Base-by-base conservation (phyloP, 768 basidiomycete genomes). In the Auricularia heimuer region DNA sequence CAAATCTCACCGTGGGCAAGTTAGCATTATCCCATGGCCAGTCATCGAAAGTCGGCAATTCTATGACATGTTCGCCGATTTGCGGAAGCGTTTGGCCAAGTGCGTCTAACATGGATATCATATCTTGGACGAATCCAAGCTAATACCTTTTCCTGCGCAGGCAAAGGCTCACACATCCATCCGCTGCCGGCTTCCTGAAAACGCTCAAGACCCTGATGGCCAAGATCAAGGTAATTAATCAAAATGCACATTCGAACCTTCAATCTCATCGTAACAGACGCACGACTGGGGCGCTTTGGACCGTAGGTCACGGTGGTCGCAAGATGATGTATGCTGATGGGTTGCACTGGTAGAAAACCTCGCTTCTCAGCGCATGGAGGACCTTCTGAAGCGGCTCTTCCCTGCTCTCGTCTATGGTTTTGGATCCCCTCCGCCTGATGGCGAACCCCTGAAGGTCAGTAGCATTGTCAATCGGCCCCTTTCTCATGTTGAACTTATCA, bases 251-350 rank as follows among this genome's bases (percentile, higher is more conserved):
- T n/a, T 64, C 61, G 18, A 45, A 35, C 16, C 16, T n/a, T 42
- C 51, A 29, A 65, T 45, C 39, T 61, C 64, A 58, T 35, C 12
- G 8, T 18, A 16, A 51, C 64, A 85, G 85, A 79, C 82, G 2
- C 85, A 85, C 42, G 86, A 87, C 66, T 87, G 86, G 85, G 83
- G 83, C 16, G 77, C 85, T 0, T 74, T 86, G 62, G 85, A 85
- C 60, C 84, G 86, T 87, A 68, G 61, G 58, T 65, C 1, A 2
- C 14, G n/a, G 35, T 29, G 62, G 16, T 61, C 47, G 1, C 3
- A 37, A 65, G 14, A 77, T 82, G 70, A 77, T 77, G 2, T 76
- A 79, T 18, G 81, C 82, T 70, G 78, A 80, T n/a, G 78, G 77
- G 2, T 60, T 35, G 18, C 65, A 29, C 29, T 29, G 29, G 29